Conservation (phyloP, 495 filamentous ascomycete species). For the Talaromyces ruber region DNA sequence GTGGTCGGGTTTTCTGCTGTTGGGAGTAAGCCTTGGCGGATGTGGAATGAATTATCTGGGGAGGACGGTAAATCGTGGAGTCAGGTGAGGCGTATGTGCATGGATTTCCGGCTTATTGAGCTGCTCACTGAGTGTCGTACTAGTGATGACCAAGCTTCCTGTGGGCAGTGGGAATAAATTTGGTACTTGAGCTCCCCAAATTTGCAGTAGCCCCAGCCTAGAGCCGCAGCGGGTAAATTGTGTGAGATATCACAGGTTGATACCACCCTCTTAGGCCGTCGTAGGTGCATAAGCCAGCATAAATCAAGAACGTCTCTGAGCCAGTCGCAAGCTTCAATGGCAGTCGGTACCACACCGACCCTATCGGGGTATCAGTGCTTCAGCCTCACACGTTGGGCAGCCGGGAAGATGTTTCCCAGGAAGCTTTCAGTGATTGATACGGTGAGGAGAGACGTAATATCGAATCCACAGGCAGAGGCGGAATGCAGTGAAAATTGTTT, state of each 20-base stretch:
- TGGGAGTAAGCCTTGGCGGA: not conserved
- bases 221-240: slow-evolving; percentile 11
- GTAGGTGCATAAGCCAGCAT: slow-evolving; percentile 13
- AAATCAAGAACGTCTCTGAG: slow-evolving; percentile 3
- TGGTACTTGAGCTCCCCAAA: not conserved
- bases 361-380: slow-evolving; percentile 11
- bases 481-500: not conserved
- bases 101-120: not conserved
- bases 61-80: not conserved
- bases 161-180: not conserved
- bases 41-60: not conserved
- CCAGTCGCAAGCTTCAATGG: slow-evolving; percentile 18
- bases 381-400: slow-evolving; percentile 39
- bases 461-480: not conserved
- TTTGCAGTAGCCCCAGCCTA: slow-evolving; percentile 17
- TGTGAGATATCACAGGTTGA: slow-evolving; percentile 21
- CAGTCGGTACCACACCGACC: not conserved
- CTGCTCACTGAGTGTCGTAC: not conserved
- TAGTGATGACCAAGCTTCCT: not conserved
- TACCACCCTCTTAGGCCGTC: slow-evolving; percentile 6
- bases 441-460: not conserved
- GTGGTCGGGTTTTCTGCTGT: not conserved
- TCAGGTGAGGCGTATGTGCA: not conserved
- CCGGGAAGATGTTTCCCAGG: not conserved
- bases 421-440: not conserved